Base-by-base conservation (phyloP, 2,329 filamentous ascomycete species). In the Penicillium psychrosexuale region DNA sequence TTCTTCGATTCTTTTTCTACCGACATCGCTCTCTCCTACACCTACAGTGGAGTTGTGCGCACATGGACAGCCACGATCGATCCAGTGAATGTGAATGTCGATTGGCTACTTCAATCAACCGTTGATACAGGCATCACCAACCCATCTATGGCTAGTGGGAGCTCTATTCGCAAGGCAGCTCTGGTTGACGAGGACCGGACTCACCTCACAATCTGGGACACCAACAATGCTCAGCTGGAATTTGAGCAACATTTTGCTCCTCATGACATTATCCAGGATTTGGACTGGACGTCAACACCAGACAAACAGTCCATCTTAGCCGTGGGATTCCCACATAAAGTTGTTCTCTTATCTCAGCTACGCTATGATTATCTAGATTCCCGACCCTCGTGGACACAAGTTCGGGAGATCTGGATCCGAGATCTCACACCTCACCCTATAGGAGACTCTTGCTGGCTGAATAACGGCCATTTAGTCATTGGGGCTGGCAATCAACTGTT, bases 281-380 rank as follows among this genome's bases (percentile, higher is more conserved):
- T 97, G 12, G 91, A 96, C 71, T 97, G 93, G 93, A 93, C 91
- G 0, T 93, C 90, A 3, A 96, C 92, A 0, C 91, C 91, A 0
- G 90, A 96, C 69, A 86, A 85, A 46, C 91, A 96, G 67, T 93
- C 90, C 1, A 91, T 97, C 52, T 78, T 97, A 19, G 90, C 92
- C 1, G 90, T 97, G n/a, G 91, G 92, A 0, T 96, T 96, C 67
- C 87, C 88, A n/a, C 89, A 92, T 61, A 85, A 88, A 53, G 87
- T 97, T 5, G 75, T 95, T 30, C 79, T 97, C 2, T 82, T 96
- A 27, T 87, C 89, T 6, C 91, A 97, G 68, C 86, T 96, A 76
- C 88, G 92, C 12, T 97, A 94, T 67, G 91, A 96, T 72, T 96
- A 96, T 69, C 79, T 96, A 17, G 91, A 92, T 65, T 87, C 90